phyloP scores from a whole-genome alignment of 192 early-diverging fungal species.

The Coemansia javaensis region DNA sequence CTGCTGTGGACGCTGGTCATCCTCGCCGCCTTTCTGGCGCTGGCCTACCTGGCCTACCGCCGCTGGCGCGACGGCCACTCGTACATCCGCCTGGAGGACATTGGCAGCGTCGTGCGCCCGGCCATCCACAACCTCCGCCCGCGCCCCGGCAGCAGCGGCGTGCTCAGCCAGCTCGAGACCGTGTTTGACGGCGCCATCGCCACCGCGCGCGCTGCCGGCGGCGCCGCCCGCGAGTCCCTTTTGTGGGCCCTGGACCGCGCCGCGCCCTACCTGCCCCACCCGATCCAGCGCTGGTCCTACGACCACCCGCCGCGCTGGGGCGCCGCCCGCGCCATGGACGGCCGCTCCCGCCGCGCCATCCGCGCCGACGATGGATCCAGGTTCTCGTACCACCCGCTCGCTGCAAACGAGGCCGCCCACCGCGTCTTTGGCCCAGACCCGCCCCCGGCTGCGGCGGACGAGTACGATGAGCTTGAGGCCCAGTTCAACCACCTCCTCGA shows the following conservation, averaged over 20 bases:
- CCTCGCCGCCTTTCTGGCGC: slow-evolving; percentile 22
- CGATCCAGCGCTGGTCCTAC: slow-evolving; percentile 47
- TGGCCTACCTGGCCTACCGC: slow-evolving; percentile 39
- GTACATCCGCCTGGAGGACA: slow-evolving; percentile 43
- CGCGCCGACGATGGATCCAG: slow-evolving; percentile 17
- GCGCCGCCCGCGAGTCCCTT: slow-evolving; percentile 27
- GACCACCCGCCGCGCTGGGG: slow-evolving; percentile 49
- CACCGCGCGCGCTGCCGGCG: slow-evolving; percentile 26
- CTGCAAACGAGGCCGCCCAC: slow-evolving; percentile 19
- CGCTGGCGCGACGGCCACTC: slow-evolving; percentile 39
- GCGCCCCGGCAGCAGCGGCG: slow-evolving; percentile 4
- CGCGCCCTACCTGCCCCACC: slow-evolving; percentile 32
- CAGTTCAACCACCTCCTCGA: slow-evolving; percentile 49
- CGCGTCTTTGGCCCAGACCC: slow-evolving; percentile 11
- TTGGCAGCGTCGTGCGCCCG: slow-evolving; percentile 25
- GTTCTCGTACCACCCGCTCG: slow-evolving; percentile 31
- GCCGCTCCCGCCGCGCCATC: slow-evolving; percentile 15
- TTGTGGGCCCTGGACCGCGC: slow-evolving; percentile 39
- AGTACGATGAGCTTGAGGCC: slow-evolving; percentile 45
- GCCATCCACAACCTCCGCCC: slow-evolving; percentile 14
- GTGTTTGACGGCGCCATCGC: slow-evolving; percentile 37
- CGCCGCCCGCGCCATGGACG: slow-evolving; percentile 23
- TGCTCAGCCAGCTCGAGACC: slow-evolving; percentile 29
- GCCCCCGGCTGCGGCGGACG: slow-evolving; percentile 15
- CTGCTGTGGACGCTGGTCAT: slow-evolving; percentile 38